Conservation (phyloP, 257 asterid species). For the Cinchona pubescens region DNA sequence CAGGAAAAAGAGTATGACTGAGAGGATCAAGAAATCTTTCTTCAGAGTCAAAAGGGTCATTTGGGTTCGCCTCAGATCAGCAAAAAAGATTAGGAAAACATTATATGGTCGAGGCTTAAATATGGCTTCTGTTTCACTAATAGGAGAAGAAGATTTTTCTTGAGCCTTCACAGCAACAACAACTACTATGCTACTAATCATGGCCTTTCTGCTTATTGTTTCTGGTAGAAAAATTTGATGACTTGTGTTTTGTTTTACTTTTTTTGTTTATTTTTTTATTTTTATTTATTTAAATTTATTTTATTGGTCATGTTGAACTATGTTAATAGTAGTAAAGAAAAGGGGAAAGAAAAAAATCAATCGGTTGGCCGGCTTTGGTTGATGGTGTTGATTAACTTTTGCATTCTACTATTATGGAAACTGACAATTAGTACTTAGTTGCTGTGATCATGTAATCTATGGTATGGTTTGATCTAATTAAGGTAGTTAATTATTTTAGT, state of each 20-base stretch:
- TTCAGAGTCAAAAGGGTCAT: constrained; percentile 53
- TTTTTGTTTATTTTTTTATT: background rate
- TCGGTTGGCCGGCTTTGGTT: background rate
- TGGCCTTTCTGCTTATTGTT: constrained; percentile 24
- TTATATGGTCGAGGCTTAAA: constrained; percentile 52
- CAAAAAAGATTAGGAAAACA: constrained; percentile 40
- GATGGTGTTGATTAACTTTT: background rate
- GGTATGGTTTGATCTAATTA: too few species aligned
- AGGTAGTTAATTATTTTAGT: too few species aligned
- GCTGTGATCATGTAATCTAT: background rate
- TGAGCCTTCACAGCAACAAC: constrained; percentile 25
- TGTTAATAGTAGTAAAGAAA: too few species aligned
- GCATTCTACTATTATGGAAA: background rate
- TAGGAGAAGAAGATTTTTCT: constrained; percentile 40
- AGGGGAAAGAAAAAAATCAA: too few species aligned
- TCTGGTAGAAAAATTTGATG: constrained; percentile 32
- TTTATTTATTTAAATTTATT: background rate
- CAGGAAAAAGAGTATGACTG: constrained; percentile 54
- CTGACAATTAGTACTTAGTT: constrained; percentile 2
- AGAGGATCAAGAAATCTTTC: constrained; percentile 50
- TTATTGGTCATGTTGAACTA: constrained; percentile 6
- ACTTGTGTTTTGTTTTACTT: too few species aligned
- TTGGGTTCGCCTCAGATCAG: constrained; percentile 43
- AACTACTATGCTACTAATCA: background rate
- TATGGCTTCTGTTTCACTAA: constrained; percentile 43